Evolutionary conservation across 805 yeast genomes (phyloP).

Genomic region (Priceomyces carsonii): DNA sequence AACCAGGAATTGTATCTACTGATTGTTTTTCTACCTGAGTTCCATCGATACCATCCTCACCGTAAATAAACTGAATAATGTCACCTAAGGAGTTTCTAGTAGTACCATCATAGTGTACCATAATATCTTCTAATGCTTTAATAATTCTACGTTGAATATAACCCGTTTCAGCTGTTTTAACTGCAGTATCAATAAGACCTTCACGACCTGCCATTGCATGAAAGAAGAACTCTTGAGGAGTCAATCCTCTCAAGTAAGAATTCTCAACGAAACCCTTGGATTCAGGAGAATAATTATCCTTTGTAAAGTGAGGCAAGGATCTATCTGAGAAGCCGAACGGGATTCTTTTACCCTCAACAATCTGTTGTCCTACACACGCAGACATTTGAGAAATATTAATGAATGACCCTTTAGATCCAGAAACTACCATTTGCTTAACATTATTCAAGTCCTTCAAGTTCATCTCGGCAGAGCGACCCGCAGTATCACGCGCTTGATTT

Average conservation of each 20-base stretch:
- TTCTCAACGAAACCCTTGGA: constrained; percentile 97
- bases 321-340: constrained; percentile 97
- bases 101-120: constrained; percentile 98
- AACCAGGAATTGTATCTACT: constrained; percentile 92
- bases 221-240: constrained; percentile 96
- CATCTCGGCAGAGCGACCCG: constrained; percentile 98
- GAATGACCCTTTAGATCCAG: constrained; percentile 99
- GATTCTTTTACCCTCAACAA: constrained; percentile 99
- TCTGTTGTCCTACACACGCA: constrained; percentile 99
- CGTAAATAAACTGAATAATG: constrained; percentile 92
- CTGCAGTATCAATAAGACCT: constrained; percentile 99
- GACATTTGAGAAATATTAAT: constrained; percentile 99
- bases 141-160: constrained; percentile 97
- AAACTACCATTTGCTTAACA: constrained; percentile 98
- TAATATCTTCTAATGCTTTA: constrained; percentile 93
- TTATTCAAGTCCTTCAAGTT: constrained; percentile 91
- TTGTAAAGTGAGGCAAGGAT: constrained; percentile 95
- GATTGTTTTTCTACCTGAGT: constrained; percentile 97
- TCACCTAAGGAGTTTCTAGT: constrained; percentile 98
- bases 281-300: constrained; percentile 98
- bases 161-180: constrained; percentile 98
- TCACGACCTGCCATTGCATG: constrained; percentile 99
- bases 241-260: constrained; percentile 89
- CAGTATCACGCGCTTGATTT: constrained; percentile 98
- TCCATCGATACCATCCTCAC: constrained; percentile 99